Percentiles rank a stretch among this genome's conserved stretches.
Conservation (phyloP, 495 filamentous ascomycete genomes). For the Pseudomonodictys pantanalensis region DNA sequence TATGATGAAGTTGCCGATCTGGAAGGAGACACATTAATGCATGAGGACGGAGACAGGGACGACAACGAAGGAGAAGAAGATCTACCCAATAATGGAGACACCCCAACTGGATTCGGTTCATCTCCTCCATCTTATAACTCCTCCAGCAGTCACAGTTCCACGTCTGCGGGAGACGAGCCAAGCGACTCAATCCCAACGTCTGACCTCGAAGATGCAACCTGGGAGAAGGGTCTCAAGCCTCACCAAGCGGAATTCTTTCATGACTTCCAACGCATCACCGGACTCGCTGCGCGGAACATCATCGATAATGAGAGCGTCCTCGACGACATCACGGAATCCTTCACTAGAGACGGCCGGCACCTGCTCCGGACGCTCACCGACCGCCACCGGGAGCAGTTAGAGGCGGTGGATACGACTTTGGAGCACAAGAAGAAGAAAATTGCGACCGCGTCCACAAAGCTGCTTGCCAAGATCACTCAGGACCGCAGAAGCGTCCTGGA, state of each 20-base stretch:
- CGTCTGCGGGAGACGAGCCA: conserved; percentile 10
- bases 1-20: no score
- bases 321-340: conserved; percentile 15
- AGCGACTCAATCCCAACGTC: background rate
- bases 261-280: conserved; percentile 16
- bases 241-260: conserved; percentile 23
- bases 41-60: conserved; percentile 2
- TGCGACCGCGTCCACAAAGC: conserved; percentile 9
- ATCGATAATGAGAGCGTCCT: conserved; percentile 27
- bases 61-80: background rate
- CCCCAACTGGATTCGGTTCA: conserved; percentile 8
- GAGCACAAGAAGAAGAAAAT: conserved; percentile 11
- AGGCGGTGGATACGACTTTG: background rate
- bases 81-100: background rate
- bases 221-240: conserved; percentile 28
- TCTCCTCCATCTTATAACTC: conserved; percentile 10
- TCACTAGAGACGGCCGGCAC: conserved; percentile 17
- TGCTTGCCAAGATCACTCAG: background rate
- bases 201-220: conserved; percentile 26
- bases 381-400: conserved; percentile 7
- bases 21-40: no score
- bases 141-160: conserved; percentile 33
- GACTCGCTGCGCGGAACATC: conserved; percentile 18
- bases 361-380: conserved; percentile 11
- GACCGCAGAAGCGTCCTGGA: no score